These are phyloP conservation scores for Tephrocybe sp. DNA, from an alignment of 768 basidiomycete species.

Conservation along the genomic window DNA sequence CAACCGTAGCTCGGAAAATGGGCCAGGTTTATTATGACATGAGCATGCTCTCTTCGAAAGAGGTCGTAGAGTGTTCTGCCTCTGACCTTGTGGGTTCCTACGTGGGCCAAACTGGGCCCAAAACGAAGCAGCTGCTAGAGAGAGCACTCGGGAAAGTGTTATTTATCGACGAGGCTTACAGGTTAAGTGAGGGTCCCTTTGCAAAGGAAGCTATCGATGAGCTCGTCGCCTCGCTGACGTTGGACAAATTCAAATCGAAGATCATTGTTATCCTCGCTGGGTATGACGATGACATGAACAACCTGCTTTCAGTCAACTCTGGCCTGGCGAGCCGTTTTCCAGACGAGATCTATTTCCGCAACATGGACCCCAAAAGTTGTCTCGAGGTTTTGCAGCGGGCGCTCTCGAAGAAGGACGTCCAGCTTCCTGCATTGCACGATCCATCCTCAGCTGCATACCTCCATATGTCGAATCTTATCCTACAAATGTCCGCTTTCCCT, in stretches of 20 bases:
- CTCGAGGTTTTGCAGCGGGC: constrained; percentile 46
- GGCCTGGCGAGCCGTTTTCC: constrained; percentile 70
- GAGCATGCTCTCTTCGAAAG: constrained; percentile 43
- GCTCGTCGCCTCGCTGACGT: constrained; percentile 59
- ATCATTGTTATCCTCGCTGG: constrained; percentile 69
- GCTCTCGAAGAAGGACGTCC: constrained; percentile 42
- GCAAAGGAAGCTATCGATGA: constrained; percentile 75
- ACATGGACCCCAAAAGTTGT: constrained; percentile 50
- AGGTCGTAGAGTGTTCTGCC: constrained; percentile 66
- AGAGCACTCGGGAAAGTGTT: constrained; percentile 66
- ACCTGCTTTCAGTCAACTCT: constrained; percentile 53
- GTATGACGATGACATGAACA: constrained; percentile 67
- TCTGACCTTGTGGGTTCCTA: constrained; percentile 65
- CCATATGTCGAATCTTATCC: constrained; percentile 38
- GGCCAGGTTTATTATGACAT: constrained; percentile 63
- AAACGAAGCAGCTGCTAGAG: constrained; percentile 56
- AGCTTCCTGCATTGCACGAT: constrained; percentile 34
- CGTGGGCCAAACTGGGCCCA: constrained; percentile 71
- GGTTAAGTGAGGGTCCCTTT: constrained; percentile 58
- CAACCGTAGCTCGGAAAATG: constrained; percentile 58
- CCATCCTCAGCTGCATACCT: constrained; percentile 24
- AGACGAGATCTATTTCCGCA: constrained; percentile 51
- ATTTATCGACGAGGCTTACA: constrained; percentile 73
- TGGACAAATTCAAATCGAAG: constrained; percentile 53
- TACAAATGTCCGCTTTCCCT: constrained; percentile 39